These are phyloP conservation scores for Nicotiana tomentosiformis DNA, from an alignment of 257 asterid genomes.

Conservation along the genomic window DNA sequence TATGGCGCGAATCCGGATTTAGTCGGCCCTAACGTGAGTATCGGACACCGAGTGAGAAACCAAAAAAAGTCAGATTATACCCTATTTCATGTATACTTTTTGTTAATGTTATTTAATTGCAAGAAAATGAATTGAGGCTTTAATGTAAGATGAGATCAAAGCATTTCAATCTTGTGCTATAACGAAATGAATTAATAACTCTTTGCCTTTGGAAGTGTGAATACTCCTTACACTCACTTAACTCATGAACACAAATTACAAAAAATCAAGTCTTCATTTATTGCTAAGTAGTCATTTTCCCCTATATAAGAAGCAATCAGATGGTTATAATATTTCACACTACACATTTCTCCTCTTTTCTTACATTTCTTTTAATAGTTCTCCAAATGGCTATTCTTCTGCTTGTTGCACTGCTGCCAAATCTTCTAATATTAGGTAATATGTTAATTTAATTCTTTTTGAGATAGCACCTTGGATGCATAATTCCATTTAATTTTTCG, in stretches of 20 bases:
- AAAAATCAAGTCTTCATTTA: neutral
- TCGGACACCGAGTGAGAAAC: too few relatives aligned
- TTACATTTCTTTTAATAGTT: neutral
- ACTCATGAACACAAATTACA: neutral
- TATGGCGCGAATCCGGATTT: accelerated
- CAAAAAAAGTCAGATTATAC: too few relatives aligned
- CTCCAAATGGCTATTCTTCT: neutral
- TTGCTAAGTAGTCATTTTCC: neutral
- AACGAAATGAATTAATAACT: neutral
- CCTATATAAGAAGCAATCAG: neutral
- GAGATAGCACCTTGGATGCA: neutral
- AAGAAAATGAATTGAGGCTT: neutral
- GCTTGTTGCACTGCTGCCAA: neutral
- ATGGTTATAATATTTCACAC: neutral
- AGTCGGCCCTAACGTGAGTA: too few relatives aligned
- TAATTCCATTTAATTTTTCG: neutral
- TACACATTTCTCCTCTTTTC: neutral
- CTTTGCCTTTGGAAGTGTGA: neutral
- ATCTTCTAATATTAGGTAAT: neutral
- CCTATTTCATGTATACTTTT: neutral
- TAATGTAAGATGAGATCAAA: neutral
- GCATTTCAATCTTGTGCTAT: neutral
- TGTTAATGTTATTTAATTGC: neutral
- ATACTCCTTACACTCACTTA: neutral
- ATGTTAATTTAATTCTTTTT: neutral